Evolutionary conservation across 257 asterid species (phyloP).

Genomic region (Solanum lignicaule): DNA sequence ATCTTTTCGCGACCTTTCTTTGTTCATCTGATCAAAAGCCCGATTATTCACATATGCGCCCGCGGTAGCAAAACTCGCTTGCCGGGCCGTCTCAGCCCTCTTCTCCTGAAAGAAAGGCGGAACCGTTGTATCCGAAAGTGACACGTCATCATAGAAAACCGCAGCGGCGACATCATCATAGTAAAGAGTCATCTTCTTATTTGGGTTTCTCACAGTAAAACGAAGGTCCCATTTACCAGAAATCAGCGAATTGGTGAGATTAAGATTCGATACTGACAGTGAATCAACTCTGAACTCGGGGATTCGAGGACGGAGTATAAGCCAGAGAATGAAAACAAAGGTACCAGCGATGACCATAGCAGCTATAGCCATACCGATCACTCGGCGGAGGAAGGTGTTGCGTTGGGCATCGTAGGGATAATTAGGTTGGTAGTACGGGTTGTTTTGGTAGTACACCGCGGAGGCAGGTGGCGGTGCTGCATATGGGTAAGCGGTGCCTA

Average conservation of each 20-base stretch:
- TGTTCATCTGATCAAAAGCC: slow-evolving; percentile 37
- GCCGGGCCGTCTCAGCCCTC: slow-evolving; percentile 38
- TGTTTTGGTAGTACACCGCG: slow-evolving; percentile 20
- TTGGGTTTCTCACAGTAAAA: slow-evolving; percentile 74
- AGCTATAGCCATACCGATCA: slow-evolving; percentile 44
- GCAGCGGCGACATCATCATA: slow-evolving; percentile 42
- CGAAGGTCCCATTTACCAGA: slow-evolving; percentile 39
- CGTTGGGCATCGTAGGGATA: slow-evolving; percentile 44
- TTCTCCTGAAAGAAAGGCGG: slow-evolving; percentile 62
- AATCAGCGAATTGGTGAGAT: slow-evolving; percentile 28
- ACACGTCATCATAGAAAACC: slow-evolving; percentile 16
- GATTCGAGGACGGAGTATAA: slow-evolving; percentile 71
- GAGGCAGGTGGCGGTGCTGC: slow-evolving; percentile 33
- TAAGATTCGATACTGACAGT: slow-evolving; percentile 43
- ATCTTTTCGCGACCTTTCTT: slow-evolving; percentile 27
- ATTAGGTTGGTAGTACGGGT: slow-evolving; percentile 30
- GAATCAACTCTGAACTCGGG: slow-evolving; percentile 75
- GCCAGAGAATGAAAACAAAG: slow-evolving; percentile 65
- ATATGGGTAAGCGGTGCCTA: slow-evolving; percentile 51
- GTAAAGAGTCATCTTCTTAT: slow-evolving; percentile 45
- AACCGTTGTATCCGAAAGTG: slow-evolving; percentile 38
- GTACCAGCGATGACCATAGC: slow-evolving; percentile 41
- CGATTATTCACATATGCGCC: slow-evolving; percentile 32
- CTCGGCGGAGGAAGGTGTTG: slow-evolving; percentile 65
- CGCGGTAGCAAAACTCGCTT: slow-evolving; percentile 52